Evolutionary conservation across 495 filamentous ascomycete genomes (phyloP).

Genomic region (Penicillium steckii): DNA sequence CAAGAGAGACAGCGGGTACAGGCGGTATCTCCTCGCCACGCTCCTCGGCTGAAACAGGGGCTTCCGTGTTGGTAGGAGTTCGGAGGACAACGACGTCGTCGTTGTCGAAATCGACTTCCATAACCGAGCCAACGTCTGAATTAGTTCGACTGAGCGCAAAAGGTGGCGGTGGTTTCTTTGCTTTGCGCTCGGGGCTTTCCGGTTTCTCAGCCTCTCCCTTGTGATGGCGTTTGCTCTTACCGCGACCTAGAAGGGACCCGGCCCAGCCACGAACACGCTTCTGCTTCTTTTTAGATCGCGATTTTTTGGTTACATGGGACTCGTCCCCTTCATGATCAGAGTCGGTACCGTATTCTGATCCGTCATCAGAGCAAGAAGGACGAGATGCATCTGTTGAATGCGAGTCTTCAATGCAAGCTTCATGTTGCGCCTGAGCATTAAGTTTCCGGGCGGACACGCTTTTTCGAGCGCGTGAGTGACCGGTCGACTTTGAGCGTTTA

Average conservation of each 20-base stretch:
- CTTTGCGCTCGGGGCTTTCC: constrained; percentile 19
- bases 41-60: constrained; percentile 21
- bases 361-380: constrained; percentile 34
- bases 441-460: constrained; percentile 33
- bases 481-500: constrained; percentile 40
- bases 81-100: constrained; percentile 52
- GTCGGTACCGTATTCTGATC: constrained; percentile 30
- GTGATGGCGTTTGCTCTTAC: constrained; percentile 54
- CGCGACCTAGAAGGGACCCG: constrained; percentile 64
- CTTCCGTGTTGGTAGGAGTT: constrained; percentile 39
- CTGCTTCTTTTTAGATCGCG: constrained; percentile 62
- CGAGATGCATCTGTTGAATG: constrained; percentile 28
- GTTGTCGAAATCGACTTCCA: constrained; percentile 54
- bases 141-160: constrained; percentile 43
- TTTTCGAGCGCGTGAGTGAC: constrained; percentile 36
- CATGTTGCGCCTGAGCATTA: constrained; percentile 12
- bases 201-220: constrained; percentile 30
- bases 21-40: constrained; percentile 25
- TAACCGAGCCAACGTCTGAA: constrained; percentile 39
- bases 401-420: constrained; percentile 17
- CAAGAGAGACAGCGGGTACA: constrained; percentile 26
- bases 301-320: constrained; percentile 24
- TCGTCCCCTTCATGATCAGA: constrained; percentile 16
- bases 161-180: constrained; percentile 22
- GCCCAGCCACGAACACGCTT: constrained; percentile 83